phyloP scores from a whole-genome alignment of 2,329 filamentous ascomycete genomes.

The Colletotrichum tamarilloi region DNA sequence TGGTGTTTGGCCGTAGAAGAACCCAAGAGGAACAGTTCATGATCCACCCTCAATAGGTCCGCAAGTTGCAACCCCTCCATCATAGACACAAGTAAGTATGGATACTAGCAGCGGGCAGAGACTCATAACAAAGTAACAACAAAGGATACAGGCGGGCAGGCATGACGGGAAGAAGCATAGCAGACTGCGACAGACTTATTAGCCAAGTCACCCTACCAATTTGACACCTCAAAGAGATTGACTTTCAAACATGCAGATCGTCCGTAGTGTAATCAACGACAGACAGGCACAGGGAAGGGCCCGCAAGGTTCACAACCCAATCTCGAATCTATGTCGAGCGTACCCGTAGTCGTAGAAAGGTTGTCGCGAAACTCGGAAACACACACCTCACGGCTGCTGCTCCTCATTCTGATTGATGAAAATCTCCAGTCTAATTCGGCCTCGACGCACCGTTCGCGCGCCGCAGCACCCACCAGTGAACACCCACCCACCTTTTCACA shows the following conservation, averaged over 20 bases:
- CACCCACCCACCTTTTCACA: background rate
- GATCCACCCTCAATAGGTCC: background rate
- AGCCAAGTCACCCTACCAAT: background rate
- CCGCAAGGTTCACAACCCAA: background rate
- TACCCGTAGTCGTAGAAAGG: background rate
- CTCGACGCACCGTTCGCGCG: background rate
- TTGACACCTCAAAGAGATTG: background rate
- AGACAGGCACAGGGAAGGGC: constrained; percentile 2
- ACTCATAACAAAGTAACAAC: background rate
- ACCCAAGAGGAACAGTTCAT: background rate
- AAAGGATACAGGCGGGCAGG: background rate
- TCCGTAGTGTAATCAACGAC: background rate
- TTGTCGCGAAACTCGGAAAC: background rate
- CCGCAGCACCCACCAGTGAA: constrained; percentile 4
- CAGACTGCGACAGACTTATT: background rate
- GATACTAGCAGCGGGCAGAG: background rate
- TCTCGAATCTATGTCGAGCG: background rate
- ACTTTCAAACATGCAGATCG: background rate
- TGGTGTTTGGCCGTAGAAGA: background rate
- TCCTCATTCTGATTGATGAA: constrained; percentile 29
- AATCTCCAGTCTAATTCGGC: constrained; percentile 1
- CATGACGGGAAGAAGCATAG: background rate
- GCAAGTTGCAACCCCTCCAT: background rate
- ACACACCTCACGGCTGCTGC: background rate
- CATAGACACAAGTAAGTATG: background rate